These are phyloP conservation scores for Capniomyces stellatus DNA, from an alignment of 371 early-diverging fungal species.

Conservation along the genomic window DNA sequence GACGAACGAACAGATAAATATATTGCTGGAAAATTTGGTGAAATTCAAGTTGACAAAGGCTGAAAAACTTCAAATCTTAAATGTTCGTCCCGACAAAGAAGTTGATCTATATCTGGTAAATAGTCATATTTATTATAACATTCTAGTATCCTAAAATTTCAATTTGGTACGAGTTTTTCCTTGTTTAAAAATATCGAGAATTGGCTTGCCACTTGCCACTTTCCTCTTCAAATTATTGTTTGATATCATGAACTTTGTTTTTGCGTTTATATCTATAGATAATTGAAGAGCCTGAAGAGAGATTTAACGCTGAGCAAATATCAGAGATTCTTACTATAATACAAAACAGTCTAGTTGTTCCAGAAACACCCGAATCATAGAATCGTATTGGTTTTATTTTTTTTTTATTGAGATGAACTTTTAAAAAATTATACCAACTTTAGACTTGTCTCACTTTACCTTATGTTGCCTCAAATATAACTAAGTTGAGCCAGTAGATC, in stretches of 20 bases:
- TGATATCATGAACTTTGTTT: no score
- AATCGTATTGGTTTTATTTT: no score
- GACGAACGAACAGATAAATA: neutral
- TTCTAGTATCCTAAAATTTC: neutral
- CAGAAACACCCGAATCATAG: no score
- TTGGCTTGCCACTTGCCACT: no score
- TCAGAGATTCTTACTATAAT: conserved; percentile 23
- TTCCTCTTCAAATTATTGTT: no score
- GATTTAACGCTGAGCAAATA: conserved; percentile 28
- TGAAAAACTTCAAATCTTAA: conserved; percentile 35
- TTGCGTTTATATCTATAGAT: no score
- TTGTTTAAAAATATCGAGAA: no score
- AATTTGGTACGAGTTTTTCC: neutral
- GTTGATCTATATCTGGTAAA: conserved; percentile 32
- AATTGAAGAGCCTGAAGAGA: conserved; percentile 40
- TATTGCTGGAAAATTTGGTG: neutral
- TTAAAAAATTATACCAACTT: no score
- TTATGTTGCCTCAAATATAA: no score
- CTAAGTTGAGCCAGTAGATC: no score
- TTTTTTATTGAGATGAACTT: no score
- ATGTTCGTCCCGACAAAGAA: conserved; percentile 28
- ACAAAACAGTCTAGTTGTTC: neutral
- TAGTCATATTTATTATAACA: neutral
- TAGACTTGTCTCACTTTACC: no score
- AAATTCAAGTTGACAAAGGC: conserved; percentile 19